Base-by-base conservation (phyloP, 2,329 filamentous ascomycete genomes). In the Chrysosporium keratinophilum region DNA sequence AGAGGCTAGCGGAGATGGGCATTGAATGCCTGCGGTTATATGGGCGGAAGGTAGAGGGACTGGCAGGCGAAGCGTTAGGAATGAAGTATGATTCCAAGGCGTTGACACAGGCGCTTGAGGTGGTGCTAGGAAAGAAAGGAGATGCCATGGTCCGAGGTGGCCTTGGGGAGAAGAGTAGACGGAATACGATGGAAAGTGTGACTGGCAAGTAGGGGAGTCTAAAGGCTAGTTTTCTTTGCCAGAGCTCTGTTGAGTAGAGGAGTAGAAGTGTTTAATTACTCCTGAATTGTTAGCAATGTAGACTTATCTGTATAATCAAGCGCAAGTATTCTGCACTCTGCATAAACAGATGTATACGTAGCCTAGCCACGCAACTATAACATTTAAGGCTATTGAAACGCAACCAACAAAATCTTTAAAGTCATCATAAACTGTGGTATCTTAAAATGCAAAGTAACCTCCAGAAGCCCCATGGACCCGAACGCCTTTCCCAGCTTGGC, bases 11-110 rank as follows among this genome's bases (percentile, higher is more conserved):
- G 2, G 69, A 71, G 15, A 67, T 89, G 58, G 89, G 89, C 0
- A 87, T 97, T 40, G 84, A 89, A 62, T 82, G 83, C 14, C 78
- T 94, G 12, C 77, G 83, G 53, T 74, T 95, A 0, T 91, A 93
- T 65, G 89, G 88, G 1, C 78, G 84, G 35, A 81, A 76, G 56
- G 67, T 67, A 33, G 70, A 75, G 46, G 73, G 70, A 7, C 67
- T 67, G 28, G 67, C 63, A 23, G 77, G 76, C 43, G 76, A 76
- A 6, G 74, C 76, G 6, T 67, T 71, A 14, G 78, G 78, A 5
- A 75, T 83, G 69, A 69, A 79, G 55, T 95, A 95, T 68, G 90
- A 96, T 68, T 78, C 83, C 52, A 83, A 78, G 51, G 89, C 82
- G 0, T 68, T 96, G 58, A 75, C 77, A 2, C 84, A 88, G 66